Base-by-base conservation (phyloP, 176 grass and related monocot species). In the Alopecurus myosuroides region DNA sequence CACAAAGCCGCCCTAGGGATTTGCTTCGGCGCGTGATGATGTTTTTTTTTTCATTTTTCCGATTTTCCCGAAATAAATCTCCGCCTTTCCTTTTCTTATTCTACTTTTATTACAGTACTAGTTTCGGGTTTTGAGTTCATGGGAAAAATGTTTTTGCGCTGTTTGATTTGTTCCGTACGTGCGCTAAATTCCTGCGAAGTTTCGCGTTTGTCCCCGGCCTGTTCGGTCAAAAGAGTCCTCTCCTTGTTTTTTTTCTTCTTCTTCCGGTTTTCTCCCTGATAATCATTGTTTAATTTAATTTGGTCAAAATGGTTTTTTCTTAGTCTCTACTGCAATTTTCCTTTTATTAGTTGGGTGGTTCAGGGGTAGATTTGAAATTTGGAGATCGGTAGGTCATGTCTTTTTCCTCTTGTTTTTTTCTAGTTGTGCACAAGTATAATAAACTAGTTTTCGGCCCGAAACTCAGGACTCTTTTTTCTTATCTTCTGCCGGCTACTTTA, bases 321-420 rank as follows among this genome's bases (percentile, higher is more conserved):
- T 1, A 3, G 72, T 62, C 37, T 83, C 48, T 17, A 15, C 18
- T 41, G 22, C 12, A 23, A 11, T 56, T 66, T 66, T 78, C 78
- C 30, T n/a, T 69, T 80, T 35, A 35, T 76, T 87, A 45, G 73
- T 78, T 28, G 58, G 31, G 74, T 74, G 57, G 42, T 83, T 83
- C 28, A 83, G 55, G 74, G 78, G 64, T 19, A 29, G 55, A 86
- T 86, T 90, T 74, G 74, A 78, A 83, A 83, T 83, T 56, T 83
- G 7, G 22, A 86, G 42, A 20, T 73, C 56, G 74, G 70, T 86
- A 84, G 63, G 63, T 72, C 63, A 42, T 58, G 77, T 71, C 4
- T 35, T 50, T 9, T 26, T 56, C 33, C 30, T 56, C 9, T 75
- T 68, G 7, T 79, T 85, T 56, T 71, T 44, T 86, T 30, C 55